These are phyloP conservation scores for Kazachstania psychrophila DNA, from an alignment of 805 yeast genomes.

Conservation along the genomic window DNA sequence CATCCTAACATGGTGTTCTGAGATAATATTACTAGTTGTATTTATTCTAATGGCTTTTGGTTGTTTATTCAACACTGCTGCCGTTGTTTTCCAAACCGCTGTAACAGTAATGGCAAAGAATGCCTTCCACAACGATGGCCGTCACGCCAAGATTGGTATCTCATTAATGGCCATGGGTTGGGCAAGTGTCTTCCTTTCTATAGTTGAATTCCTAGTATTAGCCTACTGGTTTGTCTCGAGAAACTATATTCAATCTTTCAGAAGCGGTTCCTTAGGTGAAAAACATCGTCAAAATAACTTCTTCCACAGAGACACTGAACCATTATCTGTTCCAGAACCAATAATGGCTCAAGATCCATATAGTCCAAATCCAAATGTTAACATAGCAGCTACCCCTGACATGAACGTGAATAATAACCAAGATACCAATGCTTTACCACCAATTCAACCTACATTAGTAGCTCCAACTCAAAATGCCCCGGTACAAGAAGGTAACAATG, in stretches of 20 bases:
- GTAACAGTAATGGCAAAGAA: constrained; percentile 64
- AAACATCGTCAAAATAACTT: constrained; percentile 6
- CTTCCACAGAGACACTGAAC: constrained; percentile 9
- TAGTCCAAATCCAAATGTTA: constrained; percentile 3
- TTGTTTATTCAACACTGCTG: constrained; percentile 47
- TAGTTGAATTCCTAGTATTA: constrained; percentile 8
- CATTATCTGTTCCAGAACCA: constrained; percentile 9
- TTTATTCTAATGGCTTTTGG: constrained; percentile 45
- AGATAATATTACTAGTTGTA: constrained; percentile 44
- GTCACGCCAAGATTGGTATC: constrained; percentile 44
- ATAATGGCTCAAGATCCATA: constrained; percentile 6
- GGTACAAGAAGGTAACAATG: constrained; percentile 14
- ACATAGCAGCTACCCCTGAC: background rate
- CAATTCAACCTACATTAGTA: background rate
- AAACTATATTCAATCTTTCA: background rate
- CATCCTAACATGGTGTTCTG: constrained; percentile 48
- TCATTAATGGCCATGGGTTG: constrained; percentile 55
- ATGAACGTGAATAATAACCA: background rate
- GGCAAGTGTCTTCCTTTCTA: constrained; percentile 49
- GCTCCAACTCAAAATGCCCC: background rate
- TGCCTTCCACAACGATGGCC: constrained; percentile 46
- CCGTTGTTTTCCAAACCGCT: constrained; percentile 67
- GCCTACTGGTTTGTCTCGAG: constrained; percentile 1
- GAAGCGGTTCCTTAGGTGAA: background rate
- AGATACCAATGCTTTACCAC: background rate